Evolutionary conservation across 2,329 filamentous ascomycete genomes (phyloP), one percentile per base, ranked within the genome.

Genomic region (Plenodomus biglobosus): DNA sequence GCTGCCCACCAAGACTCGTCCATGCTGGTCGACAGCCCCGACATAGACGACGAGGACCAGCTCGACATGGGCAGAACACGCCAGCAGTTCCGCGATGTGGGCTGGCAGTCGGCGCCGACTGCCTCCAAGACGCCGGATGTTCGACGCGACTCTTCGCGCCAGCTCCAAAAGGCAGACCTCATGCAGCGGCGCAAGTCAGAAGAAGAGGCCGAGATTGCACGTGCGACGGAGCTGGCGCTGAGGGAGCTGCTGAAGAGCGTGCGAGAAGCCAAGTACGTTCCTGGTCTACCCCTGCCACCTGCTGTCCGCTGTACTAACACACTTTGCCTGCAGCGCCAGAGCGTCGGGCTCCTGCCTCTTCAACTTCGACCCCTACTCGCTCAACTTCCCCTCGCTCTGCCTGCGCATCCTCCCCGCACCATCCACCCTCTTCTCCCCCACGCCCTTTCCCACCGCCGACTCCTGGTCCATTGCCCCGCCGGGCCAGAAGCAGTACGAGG

Each of bases 381-480:
- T 95, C 68, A 90, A 90, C 50, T 96, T 96, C 63, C 90, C 92
- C 6, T 85, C 88, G 6, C 80, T 97, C 35, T 90, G 87, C 30
- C 81, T 96, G 10, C 88, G 87, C 55, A 86, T 92, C 57, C 83
- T 97, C 1, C 84, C 87, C 30, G 80, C 88, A 8, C 90, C 92
- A 2, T 85, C 89, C 3, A 94, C 90, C 0, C 78, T 96, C 6
- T 92, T 92, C 74, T 87, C 89, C 8, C 83, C 86, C 0, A 89
- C 86, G 6, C 90, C 91, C 22, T 87, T 95, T 62, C 79, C 90
- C 1, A 90, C 87, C 0, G 78, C 83, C 17, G 83, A 85, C 2
- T 94, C 90, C 0, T 96, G 92, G 85, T 90, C 90, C 0, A 82
- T 95, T 24, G 77, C 83, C 18, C 85, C 88, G 1, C 92, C 92